phyloP scores from a whole-genome alignment of 768 basidiomycete genomes.

The Antrodiella citrinella region DNA sequence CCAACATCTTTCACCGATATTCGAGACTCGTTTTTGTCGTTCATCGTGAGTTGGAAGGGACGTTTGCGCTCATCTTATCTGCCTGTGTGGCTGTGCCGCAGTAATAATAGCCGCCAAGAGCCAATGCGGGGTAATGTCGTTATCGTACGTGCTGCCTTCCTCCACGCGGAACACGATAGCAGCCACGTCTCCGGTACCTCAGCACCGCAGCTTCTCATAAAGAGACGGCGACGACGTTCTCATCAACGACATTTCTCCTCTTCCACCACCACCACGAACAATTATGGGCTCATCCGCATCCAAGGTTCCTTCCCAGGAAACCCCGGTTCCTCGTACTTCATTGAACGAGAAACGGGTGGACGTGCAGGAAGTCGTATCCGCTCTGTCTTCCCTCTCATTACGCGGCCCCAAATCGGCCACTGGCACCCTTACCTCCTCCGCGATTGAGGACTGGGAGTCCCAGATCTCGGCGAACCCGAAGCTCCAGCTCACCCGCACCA shows the following conservation, averaged over 20 bases:
- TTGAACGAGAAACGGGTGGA: slow-evolving; percentile 12
- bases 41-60: too few relatives aligned
- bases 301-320: slow-evolving; percentile 16
- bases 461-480: slow-evolving; percentile 47
- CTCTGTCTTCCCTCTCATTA: slow-evolving; percentile 10
- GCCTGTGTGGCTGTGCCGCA: not conserved
- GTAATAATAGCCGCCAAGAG: too few relatives aligned
- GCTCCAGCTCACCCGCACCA: slow-evolving; percentile 65
- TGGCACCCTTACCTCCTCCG: slow-evolving; percentile 53
- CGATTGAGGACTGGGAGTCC: slow-evolving; percentile 63
- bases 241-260: not conserved
- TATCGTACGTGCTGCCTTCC: not conserved
- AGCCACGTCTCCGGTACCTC: too few relatives aligned
- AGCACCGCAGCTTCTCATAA: too few relatives aligned
- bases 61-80: too few relatives aligned
- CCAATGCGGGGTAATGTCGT: not conserved
- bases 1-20: too few relatives aligned
- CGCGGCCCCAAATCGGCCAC: slow-evolving; percentile 38
- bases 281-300: slow-evolving; percentile 30
- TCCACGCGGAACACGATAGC: not conserved
- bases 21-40: too few relatives aligned
- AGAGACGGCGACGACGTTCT: not conserved
- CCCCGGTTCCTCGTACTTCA: slow-evolving; percentile 14
- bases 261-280: slow-evolving; percentile 8
- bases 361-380: slow-evolving; percentile 8